Conservation (phyloP, 495 filamentous ascomycete species). For the Umbilicaria muhlenbergii region DNA sequence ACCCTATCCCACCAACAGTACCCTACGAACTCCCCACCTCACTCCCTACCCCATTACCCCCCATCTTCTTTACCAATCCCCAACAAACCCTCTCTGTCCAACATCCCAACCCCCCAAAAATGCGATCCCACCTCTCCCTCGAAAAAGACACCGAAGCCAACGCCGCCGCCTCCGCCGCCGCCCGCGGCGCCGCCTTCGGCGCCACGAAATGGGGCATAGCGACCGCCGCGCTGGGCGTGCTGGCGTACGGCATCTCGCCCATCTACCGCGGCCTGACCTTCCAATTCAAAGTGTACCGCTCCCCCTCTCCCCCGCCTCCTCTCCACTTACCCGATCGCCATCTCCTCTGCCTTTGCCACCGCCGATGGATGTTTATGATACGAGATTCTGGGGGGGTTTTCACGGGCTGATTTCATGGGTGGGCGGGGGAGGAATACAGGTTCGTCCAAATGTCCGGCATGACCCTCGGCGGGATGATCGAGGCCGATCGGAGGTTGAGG, state of each 20-base stretch:
- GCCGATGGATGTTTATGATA: no score
- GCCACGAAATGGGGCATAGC: slow-evolving; percentile 51
- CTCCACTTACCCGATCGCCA: no score
- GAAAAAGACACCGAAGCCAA: slow-evolving; percentile 38
- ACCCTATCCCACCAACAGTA: no score
- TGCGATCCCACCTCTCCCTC: slow-evolving; percentile 12
- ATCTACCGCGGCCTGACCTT: slow-evolving; percentile 70
- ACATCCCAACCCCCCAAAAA: slow-evolving; percentile 10
- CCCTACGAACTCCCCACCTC: no score
- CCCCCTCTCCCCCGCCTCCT: no score
- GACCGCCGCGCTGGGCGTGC: slow-evolving; percentile 35
- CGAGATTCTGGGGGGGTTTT: slow-evolving; percentile 9
- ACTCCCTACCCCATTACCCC: no score
- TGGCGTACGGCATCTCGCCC: slow-evolving; percentile 45
- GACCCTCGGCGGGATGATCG: slow-evolving; percentile 72
- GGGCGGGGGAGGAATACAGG: slow-evolving; percentile 17
- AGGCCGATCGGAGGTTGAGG: slow-evolving; percentile 61
- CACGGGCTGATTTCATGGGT: neutral
- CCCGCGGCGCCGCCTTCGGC: slow-evolving; percentile 41
- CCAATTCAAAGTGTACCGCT: slow-evolving; percentile 83
- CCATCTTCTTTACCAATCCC: no score
- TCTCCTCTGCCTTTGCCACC: no score
- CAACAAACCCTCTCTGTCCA: no score
- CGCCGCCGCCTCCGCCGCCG: slow-evolving; percentile 45
- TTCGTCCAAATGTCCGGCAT: slow-evolving; percentile 80